Evolutionary conservation across 1,284 basidiomycete species (phyloP), one percentile per base, ranked within the genome.

Genomic region (Tilletiopsis washingtonensis): DNA sequence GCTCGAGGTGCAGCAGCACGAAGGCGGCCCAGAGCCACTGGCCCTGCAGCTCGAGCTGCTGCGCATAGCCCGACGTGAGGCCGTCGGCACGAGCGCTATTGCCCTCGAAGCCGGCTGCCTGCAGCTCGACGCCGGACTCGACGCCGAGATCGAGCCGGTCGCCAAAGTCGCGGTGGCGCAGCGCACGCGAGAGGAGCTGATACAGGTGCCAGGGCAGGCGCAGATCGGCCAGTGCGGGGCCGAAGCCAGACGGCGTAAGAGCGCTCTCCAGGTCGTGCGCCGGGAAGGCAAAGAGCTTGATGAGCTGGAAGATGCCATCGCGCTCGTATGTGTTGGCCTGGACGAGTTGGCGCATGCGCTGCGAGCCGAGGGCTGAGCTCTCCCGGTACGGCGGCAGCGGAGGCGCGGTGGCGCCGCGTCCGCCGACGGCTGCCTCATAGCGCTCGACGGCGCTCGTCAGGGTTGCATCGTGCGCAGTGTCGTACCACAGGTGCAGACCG

Each of bases 131-230:
- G 7, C 40, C 49, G 29, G 71, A 74, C 53, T 73, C 43, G 29
- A 70, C 63, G n/a, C 60, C 58, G 15, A 76, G 74, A 27, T 75
- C 56, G 36, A 70, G 60, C 5, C 91, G 81, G 73, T 97, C 91
- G 29, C 81, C 80, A 58, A 94, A 87, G 71, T 96, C 91, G 23
- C 91, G 81, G 43, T 85, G 76, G 37, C 83, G 79, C 73, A 97
- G 81, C 46, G 86, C 86, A 21, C 84, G 81, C 3, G 89, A 85
- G 23, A 98, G 78, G 27, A 97, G 77, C 52, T 91, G 81, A 72
- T 93, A 96, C 25, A 97, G 73, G 74, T 97, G 91, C 93, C 93
- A 99, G 6, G 87, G 80, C 48, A 96, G 76, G 11, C 88, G 82
- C 69, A 83, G 84, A 73, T 94, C 91, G 19, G 82, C 74, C 0